A percentile compares a stretch with the other conserved stretches of the same genome.
Conservation (phyloP, 495 filamentous ascomycete genomes). For the Gamarada debralockiae region DNA sequence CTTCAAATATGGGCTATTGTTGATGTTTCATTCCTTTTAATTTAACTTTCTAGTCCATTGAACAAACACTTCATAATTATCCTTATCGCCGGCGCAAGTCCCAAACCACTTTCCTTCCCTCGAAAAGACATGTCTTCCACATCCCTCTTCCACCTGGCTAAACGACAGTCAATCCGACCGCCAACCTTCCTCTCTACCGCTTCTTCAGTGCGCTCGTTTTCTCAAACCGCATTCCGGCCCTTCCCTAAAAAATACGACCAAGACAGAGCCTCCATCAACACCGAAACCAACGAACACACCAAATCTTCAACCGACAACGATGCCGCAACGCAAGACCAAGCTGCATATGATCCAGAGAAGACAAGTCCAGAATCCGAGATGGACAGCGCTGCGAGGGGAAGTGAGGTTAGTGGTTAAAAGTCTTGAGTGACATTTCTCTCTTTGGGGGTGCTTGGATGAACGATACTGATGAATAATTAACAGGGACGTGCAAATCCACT, state of each 20-base stretch:
- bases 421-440: neutral
- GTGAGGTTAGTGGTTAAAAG: constrained; percentile 4
- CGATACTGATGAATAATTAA: neutral
- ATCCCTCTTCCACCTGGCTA: neutral
- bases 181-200: neutral
- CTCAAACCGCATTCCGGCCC: neutral
- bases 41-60: no score
- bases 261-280: constrained; percentile 52
- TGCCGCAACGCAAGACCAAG: constrained; percentile 39
- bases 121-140: neutral
- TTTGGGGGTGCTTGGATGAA: neutral
- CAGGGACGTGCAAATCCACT: constrained; percentile 39
- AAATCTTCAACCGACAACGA: constrained; percentile 56
- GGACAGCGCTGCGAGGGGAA: constrained; percentile 26
- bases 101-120: no score
- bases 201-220: neutral
- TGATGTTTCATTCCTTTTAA: no score
- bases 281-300: constrained; percentile 50
- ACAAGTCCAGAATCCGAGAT: constrained; percentile 55
- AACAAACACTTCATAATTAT: no score
- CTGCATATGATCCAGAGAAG: constrained; percentile 56
- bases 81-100: no score
- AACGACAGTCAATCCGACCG: neutral
- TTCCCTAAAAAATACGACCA: constrained; percentile 35
- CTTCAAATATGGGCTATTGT: no score